Base-by-base conservation (phyloP, 2,329 filamentous ascomycete genomes). In the Epichloe brachyelytri region DNA sequence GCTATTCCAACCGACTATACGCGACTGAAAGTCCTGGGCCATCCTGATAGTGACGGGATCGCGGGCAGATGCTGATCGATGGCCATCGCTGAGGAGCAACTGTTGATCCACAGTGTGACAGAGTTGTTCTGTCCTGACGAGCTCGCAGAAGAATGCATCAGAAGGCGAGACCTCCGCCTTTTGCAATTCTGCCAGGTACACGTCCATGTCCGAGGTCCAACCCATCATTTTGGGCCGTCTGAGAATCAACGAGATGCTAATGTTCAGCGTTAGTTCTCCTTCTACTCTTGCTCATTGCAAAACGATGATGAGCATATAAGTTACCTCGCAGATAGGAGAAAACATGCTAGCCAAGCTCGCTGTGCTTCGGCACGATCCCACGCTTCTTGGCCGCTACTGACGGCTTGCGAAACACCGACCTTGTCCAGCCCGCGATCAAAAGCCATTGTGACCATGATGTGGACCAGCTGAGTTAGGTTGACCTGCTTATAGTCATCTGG, bases 301-400 rank as follows among this genome's bases (percentile, higher is more conserved):
- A 43, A 19, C n/a, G 30, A 26, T 6, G 14, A 41, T 22, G 38
- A 30, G 26, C 26, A 4, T 4, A 11, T 12, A 19, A 11, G 14
- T 17, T 34, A 51, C 50, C 50, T 51, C 30, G 45, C 39, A 17
- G 44, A 47, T 22, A 51, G 11, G 33, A 43, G 44, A 51, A 48
- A 51, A n/a, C 50, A 51, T 14, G 36, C 44, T 2, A 51, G 44
- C 50, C 50, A 51, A 15, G 50, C 44, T 26, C 50, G 38, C 34
- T 48, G 44, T 15, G 26, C 50, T 33, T 51, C 50, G 26, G 50
- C 50, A 14, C 44, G 43, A 38, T 38, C 50, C 50, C 50, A 51
- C 22, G 38, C 15, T 17, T 46, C 38, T 6, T 41, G 43, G 14
- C 22, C 17, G 8, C 19, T 15, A 26, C 11, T 26, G 19, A 14